Evolutionary conservation across 352 stramenopile genomes (phyloP), one percentile per base, ranked within the genome.

Genomic region (Phytopythium vexans): DNA sequence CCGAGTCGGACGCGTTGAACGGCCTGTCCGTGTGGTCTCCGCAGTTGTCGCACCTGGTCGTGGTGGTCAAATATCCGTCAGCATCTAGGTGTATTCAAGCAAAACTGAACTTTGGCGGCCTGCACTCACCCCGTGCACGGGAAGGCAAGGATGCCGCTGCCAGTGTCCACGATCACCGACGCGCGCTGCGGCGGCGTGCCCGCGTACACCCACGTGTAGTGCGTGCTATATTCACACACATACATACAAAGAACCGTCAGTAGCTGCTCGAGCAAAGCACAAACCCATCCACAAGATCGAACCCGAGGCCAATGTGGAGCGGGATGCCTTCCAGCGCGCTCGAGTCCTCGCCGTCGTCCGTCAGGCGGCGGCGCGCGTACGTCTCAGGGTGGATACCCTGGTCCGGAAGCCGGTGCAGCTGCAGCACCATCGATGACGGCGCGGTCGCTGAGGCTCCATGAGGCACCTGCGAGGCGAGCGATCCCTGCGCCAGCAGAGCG

Each of bases 181-280:
- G 82, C 79, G 58, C 85, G 67, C 56, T 95, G 85, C 4, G 85
- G 82, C 3, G 85, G 85, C 7, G 79, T 89, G 16, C 85, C 85
- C 15, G 70, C 79, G 62, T 93, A 93, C 12, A 92, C 72, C 82
- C 80, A 92, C 16, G 85, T 83, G 46, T 92, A 95, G 55, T 95
- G 85, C 15, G 85, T 95, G 3, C 85, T 89, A 21, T 34, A 45
- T 10, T 16, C 34, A 49, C 31, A 38, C 41, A 27, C 21, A 27
- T 27, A 27, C 21, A 27, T n/a, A 16, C 32, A 49, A 14, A 6
- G 35, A 21, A n/a, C 14, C 15, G 27, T 47, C 15, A 49, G 43
- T 38, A 10, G 14, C 12, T 16, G 49, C 50, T 2, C 27, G 33
- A 43, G 5, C 14, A 6, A 12, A 9, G 16, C 27, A 12, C 9